A percentile compares a stretch with the other conserved stretches of the same genome.
Conservation (phyloP, 495 filamentous ascomycete species). For the Neurospora cerealis region DNA sequence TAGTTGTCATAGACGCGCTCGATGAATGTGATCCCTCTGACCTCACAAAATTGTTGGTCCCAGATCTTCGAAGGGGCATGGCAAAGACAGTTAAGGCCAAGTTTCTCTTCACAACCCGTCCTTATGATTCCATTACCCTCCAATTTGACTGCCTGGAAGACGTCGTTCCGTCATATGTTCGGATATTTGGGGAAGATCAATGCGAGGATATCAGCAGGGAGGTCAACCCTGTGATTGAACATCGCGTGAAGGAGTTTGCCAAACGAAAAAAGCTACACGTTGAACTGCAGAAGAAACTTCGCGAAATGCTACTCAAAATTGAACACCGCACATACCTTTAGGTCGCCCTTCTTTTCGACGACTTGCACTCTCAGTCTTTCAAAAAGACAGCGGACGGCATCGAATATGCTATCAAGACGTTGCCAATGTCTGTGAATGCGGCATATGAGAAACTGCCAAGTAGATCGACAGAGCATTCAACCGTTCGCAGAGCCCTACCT, state of each 20-base stretch:
- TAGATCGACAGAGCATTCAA: conserved; percentile 12
- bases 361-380: background rate
- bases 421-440: conserved; percentile 26
- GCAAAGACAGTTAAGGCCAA: conserved; percentile 21
- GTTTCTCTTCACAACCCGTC: conserved; percentile 42
- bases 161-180: conserved; percentile 21
- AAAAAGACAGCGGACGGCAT: conserved; percentile 11
- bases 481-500: conserved; percentile 28
- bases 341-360: conserved; percentile 24
- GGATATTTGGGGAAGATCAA: conserved; percentile 29
- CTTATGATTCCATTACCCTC: conserved; percentile 28
- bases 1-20: conserved; percentile 42
- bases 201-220: conserved; percentile 30
- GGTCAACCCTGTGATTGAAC: conserved; percentile 32
- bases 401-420: conserved; percentile 7
- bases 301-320: conserved; percentile 14
- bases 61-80: conserved; percentile 4
- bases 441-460: conserved; percentile 35
- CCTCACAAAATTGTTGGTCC: background rate
- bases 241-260: conserved; percentile 18
- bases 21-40: conserved; percentile 23
- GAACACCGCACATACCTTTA: conserved; percentile 30
- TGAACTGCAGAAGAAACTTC: conserved; percentile 11
- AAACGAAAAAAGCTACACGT: conserved; percentile 8
- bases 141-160: conserved; percentile 19